Base-by-base conservation (phyloP, 768 basidiomycete species). In the Boletales sp. region DNA sequence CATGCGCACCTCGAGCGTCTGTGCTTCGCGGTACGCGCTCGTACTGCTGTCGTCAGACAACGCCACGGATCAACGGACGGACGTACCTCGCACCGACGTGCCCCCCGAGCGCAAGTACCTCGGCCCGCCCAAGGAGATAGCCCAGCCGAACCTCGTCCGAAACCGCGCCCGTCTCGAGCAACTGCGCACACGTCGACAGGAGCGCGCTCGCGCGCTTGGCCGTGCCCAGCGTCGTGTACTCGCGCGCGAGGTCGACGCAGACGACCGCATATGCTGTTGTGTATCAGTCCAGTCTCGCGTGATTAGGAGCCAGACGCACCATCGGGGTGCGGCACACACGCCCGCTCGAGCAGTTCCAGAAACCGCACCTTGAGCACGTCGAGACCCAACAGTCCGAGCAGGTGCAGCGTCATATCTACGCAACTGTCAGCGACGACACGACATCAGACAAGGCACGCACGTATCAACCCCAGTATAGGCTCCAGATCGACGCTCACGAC, bases 161-260 rank as follows among this genome's bases (percentile, higher is more conserved):
- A 0, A 77, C 69, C 2, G 71, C 61, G 0, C 67, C 70, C n/a
- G 61, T 69, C 43, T 75, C 72, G 10, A 83, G 69, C 4, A 73
- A 55, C 72, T 13, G 82, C 67, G 1, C 78, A 76, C 32, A 79
- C 80, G n/a, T 67, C 75, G 59, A 90, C 25, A 28, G 88, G 17
- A 95, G 76, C 2, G 70, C 60, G 1, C 71, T 73, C 0, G 93
- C 92, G 34, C 86, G 79, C 45, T 79, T 79, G 2, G 71, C 67
- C 64, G 87, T 90, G 4, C 94, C 94, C 2, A 97, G 75, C 33
- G 77, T 79, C 40, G 83, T 71, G 58, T 94, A 93, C 63, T 94
- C 90, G 48, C 82, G 76, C 0, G 87, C 94, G 7, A 95, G 77
- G 38, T 85, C 81, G 2, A 84, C 70, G 3, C 87, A 93, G 2